These are phyloP conservation scores for Clavispora carvajalis DNA, from an alignment of 805 yeast species.

Conservation along the genomic window DNA sequence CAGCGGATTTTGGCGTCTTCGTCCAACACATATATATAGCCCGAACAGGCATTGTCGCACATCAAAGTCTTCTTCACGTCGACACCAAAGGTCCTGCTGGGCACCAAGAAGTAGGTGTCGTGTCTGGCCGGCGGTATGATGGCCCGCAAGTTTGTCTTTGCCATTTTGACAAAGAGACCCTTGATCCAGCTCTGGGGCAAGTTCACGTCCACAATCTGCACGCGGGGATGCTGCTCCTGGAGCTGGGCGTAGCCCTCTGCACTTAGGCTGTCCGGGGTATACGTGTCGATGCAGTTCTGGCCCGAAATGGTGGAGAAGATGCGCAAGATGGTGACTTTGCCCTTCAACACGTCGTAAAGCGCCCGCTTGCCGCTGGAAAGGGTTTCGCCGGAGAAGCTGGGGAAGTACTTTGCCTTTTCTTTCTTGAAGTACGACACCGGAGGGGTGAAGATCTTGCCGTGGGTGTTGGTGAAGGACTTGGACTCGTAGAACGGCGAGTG, in stretches of 20 bases:
- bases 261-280: slow-evolving; percentile 44
- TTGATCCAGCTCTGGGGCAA: slow-evolving; percentile 71
- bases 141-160: slow-evolving; percentile 39
- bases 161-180: slow-evolving; percentile 48
- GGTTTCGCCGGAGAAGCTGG: slow-evolving; percentile 63
- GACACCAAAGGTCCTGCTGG: slow-evolving; percentile 53
- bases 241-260: slow-evolving; percentile 39
- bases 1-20: slow-evolving; percentile 72
- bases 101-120: slow-evolving; percentile 56
- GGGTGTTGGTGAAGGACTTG: slow-evolving; percentile 48
- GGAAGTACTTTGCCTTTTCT: slow-evolving; percentile 74
- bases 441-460: slow-evolving; percentile 79
- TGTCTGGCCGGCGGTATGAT: slow-evolving; percentile 46
- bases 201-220: slow-evolving; percentile 73
- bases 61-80: slow-evolving; percentile 53
- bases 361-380: slow-evolving; percentile 34
- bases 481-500: slow-evolving; percentile 42
- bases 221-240: slow-evolving; percentile 38
- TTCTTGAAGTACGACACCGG: slow-evolving; percentile 75
- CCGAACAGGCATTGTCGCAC: slow-evolving; percentile 74
- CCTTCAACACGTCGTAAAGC: slow-evolving; percentile 36
- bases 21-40: slow-evolving; percentile 79
- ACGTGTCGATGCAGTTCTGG: slow-evolving; percentile 57
- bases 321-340: slow-evolving; percentile 59
- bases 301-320: slow-evolving; percentile 68